Evolutionary conservation across 2,329 filamentous ascomycete genomes (phyloP).

Genomic region (Diaporthe citri): DNA sequence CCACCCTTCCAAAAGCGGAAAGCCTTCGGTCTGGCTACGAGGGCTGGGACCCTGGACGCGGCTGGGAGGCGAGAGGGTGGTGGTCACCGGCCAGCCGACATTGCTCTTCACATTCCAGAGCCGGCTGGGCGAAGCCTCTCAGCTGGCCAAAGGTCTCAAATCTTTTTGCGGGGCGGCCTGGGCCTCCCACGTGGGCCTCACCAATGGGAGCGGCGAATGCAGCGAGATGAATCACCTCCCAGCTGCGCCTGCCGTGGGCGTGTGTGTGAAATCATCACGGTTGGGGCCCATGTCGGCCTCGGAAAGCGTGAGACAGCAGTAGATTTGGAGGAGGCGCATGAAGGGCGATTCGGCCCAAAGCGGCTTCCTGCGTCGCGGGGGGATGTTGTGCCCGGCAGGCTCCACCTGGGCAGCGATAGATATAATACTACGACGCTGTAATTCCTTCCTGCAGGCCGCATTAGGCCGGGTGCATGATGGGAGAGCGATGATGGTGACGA

Average conservation of each 20-base stretch:
- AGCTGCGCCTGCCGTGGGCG: slow-evolving; percentile 34
- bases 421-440: not conserved
- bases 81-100: slow-evolving; percentile 39
- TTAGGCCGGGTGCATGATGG: slow-evolving; percentile 22
- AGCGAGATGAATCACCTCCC: slow-evolving; percentile 33
- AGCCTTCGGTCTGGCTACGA: slow-evolving; percentile 23
- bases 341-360: slow-evolving; percentile 34
- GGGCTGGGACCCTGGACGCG: slow-evolving; percentile 30
- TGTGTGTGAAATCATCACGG: slow-evolving; percentile 20
- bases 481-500: slow-evolving; percentile 14
- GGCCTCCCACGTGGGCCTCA: slow-evolving; percentile 36
- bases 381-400: slow-evolving; percentile 16
- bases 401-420: slow-evolving; percentile 20
- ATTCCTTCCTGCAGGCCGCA: slow-evolving; percentile 18
- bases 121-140: slow-evolving; percentile 38
- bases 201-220: slow-evolving; percentile 15
- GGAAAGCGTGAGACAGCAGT: not conserved
- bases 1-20: slow-evolving; percentile 35
- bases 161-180: slow-evolving; percentile 33
- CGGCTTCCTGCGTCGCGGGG: slow-evolving; percentile 35
- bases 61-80: slow-evolving; percentile 11
- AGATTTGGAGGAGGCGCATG: slow-evolving; percentile 23
- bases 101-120: slow-evolving; percentile 39
- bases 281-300: not conserved
- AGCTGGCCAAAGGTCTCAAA: slow-evolving; percentile 36